Percentiles rank a stretch among this genome's conserved stretches.
These are phyloP conservation scores for Penicillium italicum DNA, from an alignment of 2,329 filamentous ascomycete species.

Conservation along the genomic window DNA sequence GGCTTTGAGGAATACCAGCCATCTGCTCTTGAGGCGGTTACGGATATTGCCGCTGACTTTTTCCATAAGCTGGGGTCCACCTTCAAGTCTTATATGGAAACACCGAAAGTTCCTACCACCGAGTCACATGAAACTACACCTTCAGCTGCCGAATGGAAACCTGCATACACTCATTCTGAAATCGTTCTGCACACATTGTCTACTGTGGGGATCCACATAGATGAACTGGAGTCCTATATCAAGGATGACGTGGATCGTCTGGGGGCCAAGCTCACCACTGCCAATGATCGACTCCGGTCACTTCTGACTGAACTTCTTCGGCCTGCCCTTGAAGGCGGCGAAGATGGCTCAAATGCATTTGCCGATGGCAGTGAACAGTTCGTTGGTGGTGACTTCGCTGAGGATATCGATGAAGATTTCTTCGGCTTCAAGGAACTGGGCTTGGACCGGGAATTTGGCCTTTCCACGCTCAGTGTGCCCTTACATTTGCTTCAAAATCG, in stretches of 20 bases:
- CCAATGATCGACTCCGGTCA: constrained; percentile 92
- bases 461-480: constrained; percentile 84
- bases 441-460: constrained; percentile 83
- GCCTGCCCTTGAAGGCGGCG: constrained; percentile 77
- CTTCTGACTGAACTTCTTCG: constrained; percentile 91
- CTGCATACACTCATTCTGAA: constrained; percentile 77
- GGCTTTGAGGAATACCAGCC: constrained; percentile 97
- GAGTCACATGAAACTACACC: constrained; percentile 43
- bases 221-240: constrained; percentile 77
- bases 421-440: constrained; percentile 97
- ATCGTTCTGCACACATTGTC: constrained; percentile 79
- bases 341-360: constrained; percentile 85
- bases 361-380: constrained; percentile 97
- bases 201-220: constrained; percentile 78
- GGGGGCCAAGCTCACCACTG: constrained; percentile 69
- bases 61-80: constrained; percentile 79
- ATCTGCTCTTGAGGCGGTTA: constrained; percentile 84
- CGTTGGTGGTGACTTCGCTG: constrained; percentile 91
- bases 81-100: constrained; percentile 77
- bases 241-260: constrained; percentile 91
- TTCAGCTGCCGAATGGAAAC: constrained; percentile 50
- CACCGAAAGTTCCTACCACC: constrained; percentile 65
- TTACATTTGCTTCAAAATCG: constrained; percentile 90
- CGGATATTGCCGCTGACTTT: constrained; percentile 84
- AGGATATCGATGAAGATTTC: constrained; percentile 97